Evolutionary conservation across 2,329 filamentous ascomycete species (phyloP).

Genomic region (Berkeleyomyces rouxiae): DNA sequence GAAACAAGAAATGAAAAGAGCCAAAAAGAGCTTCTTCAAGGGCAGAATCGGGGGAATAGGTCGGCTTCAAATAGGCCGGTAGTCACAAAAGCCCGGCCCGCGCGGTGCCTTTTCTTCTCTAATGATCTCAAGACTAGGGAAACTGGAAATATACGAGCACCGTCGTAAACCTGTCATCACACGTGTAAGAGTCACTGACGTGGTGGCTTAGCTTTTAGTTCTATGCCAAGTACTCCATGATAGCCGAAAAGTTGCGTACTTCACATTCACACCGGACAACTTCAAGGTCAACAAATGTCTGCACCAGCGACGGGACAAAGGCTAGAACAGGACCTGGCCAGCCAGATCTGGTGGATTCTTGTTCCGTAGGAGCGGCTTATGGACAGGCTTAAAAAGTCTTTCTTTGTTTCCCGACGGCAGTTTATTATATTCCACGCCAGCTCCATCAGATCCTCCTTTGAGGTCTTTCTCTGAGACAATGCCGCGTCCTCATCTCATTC

Average conservation of each 20-base stretch:
- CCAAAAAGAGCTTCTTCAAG: background rate
- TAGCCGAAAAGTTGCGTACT: too few relatives aligned
- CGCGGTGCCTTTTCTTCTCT: background rate
- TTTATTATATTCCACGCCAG: background rate
- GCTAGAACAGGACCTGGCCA: background rate
- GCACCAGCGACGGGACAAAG: background rate
- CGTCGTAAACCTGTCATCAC: background rate
- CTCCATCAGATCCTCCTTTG: background rate
- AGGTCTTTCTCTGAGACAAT: background rate
- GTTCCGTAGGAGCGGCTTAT: background rate
- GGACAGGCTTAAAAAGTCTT: background rate
- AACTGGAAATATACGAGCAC: background rate
- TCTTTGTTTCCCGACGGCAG: background rate
- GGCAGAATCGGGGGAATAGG: background rate
- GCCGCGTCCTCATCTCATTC: background rate
- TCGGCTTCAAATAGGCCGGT: background rate
- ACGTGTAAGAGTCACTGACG: background rate
- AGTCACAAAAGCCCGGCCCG: background rate
- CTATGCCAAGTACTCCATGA: background rate
- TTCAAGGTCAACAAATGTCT: background rate
- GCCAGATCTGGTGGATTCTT: background rate
- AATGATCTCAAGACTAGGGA: background rate
- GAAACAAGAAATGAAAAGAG: background rate
- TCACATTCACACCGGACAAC: background rate
- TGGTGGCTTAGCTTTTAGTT: background rate